Evolutionary conservation across 345 rosid genomes (phyloP).

Genomic region (Gossypioides kirkii): DNA sequence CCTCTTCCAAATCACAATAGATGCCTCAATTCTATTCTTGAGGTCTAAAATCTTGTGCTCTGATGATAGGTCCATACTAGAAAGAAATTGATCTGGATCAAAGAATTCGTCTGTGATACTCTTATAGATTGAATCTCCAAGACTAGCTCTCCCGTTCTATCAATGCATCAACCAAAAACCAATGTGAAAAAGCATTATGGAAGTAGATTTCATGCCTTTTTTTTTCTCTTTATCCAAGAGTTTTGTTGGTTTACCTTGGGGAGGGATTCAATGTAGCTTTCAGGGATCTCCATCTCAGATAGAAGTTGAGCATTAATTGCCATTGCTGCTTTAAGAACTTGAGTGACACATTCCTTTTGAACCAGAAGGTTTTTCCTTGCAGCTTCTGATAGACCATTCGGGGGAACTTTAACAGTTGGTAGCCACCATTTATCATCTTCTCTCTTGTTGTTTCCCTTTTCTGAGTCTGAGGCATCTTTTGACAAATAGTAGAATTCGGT

Average conservation of each 20-base stretch:
- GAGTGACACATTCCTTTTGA: conserved; percentile 87
- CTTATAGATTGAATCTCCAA: conserved; percentile 74
- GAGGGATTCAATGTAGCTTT: conserved; percentile 82
- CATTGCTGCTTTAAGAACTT: conserved; percentile 97
- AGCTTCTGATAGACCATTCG: conserved; percentile 64
- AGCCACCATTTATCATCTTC: conserved; percentile 95
- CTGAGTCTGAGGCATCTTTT: conserved; percentile 63
- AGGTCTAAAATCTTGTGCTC: conserved; percentile 91
- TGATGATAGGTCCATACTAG: conserved; percentile 69
- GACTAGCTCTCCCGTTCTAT: conserved; percentile 94
- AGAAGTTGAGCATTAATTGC: conserved; percentile 89
- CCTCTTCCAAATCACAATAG: conserved; percentile 87
- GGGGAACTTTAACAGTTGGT: conserved; percentile 71
- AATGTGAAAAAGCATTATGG: neutral
- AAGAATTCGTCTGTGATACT: conserved; percentile 78
- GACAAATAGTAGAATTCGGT: conserved; percentile 71
- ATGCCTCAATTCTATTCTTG: conserved; percentile 93
- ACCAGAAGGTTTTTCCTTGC: conserved; percentile 64
- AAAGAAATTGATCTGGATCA: conserved; percentile 76
- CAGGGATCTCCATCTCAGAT: conserved; percentile 90
- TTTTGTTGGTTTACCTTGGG: conserved; percentile 57
- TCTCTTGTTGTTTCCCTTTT: conserved; percentile 43
- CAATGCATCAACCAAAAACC: neutral
- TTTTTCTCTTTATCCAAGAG: neutral
- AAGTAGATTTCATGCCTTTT: too few species aligned